These are phyloP conservation scores for Xylariales sp. DNA, from an alignment of 2,329 filamentous ascomycete genomes.

Conservation along the genomic window DNA sequence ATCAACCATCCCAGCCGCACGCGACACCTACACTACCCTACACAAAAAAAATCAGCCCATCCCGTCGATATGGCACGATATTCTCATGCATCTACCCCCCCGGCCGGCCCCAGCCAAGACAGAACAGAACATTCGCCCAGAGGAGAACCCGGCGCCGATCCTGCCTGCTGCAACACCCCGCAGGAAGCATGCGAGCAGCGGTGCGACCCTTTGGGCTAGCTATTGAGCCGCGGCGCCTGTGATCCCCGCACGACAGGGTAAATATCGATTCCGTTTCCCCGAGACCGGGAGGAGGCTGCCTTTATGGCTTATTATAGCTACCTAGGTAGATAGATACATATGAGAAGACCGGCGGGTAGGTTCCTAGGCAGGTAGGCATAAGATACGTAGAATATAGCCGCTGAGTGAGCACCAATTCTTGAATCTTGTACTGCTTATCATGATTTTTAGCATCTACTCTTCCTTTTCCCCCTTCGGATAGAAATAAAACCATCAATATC, in stretches of 20 bases:
- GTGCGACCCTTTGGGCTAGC: not conserved
- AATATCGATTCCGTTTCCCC: not conserved
- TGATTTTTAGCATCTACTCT: no score
- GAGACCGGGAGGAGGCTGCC: not conserved
- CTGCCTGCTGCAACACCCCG: constrained; percentile 4
- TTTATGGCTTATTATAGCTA: no score
- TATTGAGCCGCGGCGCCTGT: not conserved
- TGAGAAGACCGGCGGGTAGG: no score
- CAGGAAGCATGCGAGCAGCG: not conserved
- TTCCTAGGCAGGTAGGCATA: no score
- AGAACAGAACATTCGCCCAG: constrained; percentile 2
- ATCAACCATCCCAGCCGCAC: not conserved
- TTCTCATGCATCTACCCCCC: not conserved
- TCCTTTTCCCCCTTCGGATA: no score
- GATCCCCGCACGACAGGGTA: not conserved
- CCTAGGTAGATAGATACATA: no score
- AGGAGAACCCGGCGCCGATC: constrained; percentile 24
- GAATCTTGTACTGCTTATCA: no score
- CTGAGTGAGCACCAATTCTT: no score
- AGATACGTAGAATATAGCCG: no score
- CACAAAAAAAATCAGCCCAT: not conserved
- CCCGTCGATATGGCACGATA: not conserved
- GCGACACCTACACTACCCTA: not conserved
- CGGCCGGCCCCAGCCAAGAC: constrained; percentile 1
- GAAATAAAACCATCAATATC: no score